Evolutionary conservation across 2,329 filamentous ascomycete genomes (phyloP).

Genomic region (Thielaviopsis euricoi): DNA sequence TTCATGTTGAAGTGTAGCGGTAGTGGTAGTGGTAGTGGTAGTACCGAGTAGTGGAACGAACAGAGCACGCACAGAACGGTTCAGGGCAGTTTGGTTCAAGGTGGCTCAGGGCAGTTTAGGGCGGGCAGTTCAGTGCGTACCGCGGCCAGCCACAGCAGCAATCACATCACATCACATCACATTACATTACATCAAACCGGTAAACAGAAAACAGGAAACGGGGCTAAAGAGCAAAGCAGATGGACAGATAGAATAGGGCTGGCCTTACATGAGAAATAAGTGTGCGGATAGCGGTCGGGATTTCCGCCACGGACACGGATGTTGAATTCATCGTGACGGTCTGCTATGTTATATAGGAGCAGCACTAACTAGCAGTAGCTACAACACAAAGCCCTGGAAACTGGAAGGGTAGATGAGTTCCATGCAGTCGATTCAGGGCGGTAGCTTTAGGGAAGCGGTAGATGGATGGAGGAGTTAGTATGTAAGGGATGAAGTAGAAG

Average conservation of each 20-base stretch:
- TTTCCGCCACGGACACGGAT: constrained; percentile 66
- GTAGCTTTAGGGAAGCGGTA: no score
- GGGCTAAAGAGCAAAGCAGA: not conserved
- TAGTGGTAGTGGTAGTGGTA: no score
- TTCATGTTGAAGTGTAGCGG: not conserved
- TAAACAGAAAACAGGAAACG: no score
- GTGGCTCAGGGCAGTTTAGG: no score
- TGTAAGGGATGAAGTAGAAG: not conserved
- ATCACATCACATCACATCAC: not conserved
- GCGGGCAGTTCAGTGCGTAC: not conserved
- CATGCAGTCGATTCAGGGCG: not conserved
- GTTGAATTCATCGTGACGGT: constrained; percentile 43
- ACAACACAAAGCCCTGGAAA: not conserved
- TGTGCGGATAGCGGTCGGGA: constrained; percentile 74
- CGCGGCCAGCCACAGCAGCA: not conserved
- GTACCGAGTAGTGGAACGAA: no score
- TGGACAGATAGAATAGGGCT: not conserved
- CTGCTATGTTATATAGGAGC: not conserved
- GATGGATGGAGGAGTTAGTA: no score
- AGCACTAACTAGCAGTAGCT: not conserved
- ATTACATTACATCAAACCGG: no score
- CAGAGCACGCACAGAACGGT: no score
- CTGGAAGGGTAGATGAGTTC: not conserved
- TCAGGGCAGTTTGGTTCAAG: no score
- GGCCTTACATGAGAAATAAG: constrained; percentile 63